Percentiles rank a stretch among this genome's conserved stretches.
Conservation (phyloP, 208 protist species). For the Vickermania spadyakhi region DNA sequence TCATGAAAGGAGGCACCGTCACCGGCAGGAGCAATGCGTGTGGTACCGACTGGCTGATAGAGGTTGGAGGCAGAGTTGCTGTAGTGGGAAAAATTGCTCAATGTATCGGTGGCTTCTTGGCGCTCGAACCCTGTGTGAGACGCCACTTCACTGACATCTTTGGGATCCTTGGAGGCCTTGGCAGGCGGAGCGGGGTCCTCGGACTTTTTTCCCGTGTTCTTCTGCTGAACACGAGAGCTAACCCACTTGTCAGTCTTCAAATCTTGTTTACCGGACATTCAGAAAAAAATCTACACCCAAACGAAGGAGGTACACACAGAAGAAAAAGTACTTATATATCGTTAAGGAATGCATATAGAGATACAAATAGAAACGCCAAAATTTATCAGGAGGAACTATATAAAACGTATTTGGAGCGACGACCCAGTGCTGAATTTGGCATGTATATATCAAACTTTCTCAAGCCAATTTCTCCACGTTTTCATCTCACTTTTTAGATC, state of each 20-base stretch:
- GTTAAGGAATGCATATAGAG: background rate
- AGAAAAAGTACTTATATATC: background rate
- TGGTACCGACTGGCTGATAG: background rate
- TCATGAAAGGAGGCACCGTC: background rate
- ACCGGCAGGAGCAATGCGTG: background rate
- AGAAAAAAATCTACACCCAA: too few relatives aligned
- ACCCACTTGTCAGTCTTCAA: too few relatives aligned
- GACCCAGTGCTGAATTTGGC: too few relatives aligned
- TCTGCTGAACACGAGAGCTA: background rate
- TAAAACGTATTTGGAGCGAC: too few relatives aligned
- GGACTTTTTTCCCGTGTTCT: conserved; percentile 16
- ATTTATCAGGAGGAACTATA: too few relatives aligned
- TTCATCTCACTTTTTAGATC: conserved; percentile 52
- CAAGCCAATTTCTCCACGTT: conserved; percentile 60
- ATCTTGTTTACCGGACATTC: too few relatives aligned
- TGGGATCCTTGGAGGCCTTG: conserved; percentile 22
- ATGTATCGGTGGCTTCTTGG: conserved; percentile 71
- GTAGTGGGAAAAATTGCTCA: conserved; percentile 80
- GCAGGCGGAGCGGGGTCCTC: conserved; percentile 44
- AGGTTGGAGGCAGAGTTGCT: conserved; percentile 13
- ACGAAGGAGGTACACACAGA: background rate
- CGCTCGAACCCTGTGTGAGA: conserved; percentile 53
- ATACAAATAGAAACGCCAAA: too few relatives aligned
- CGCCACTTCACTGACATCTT: conserved; percentile 28
- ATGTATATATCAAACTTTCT: conserved; percentile 24